Evolutionary conservation across 495 filamentous ascomycete genomes (phyloP).

Genomic region (Cercophora newfieldiana): DNA sequence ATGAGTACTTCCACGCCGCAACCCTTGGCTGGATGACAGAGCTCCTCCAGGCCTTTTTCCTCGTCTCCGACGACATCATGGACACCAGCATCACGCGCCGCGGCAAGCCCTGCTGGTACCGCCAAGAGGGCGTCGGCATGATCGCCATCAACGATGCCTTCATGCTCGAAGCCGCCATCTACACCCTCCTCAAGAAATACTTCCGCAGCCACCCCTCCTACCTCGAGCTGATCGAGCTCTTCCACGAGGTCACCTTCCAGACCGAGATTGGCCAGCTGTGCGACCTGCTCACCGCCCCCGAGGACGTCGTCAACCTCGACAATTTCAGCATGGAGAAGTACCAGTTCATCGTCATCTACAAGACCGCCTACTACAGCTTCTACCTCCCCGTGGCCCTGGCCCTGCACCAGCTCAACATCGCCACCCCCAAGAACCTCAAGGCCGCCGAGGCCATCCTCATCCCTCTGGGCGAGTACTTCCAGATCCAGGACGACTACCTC

Average conservation of each 20-base stretch:
- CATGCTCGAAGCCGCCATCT: slow-evolving; percentile 90
- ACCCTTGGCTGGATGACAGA: slow-evolving; percentile 96
- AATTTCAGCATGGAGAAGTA: slow-evolving; percentile 96
- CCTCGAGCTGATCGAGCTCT: slow-evolving; percentile 87
- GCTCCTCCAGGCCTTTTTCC: slow-evolving; percentile 96
- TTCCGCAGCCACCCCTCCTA: slow-evolving; percentile 85
- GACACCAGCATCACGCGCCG: slow-evolving; percentile 90
- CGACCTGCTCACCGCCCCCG: slow-evolving; percentile 93
- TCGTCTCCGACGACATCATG: slow-evolving; percentile 99
- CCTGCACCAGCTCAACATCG: slow-evolving; percentile 75
- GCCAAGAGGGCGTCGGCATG: slow-evolving; percentile 79
- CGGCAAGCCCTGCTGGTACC: slow-evolving; percentile 94
- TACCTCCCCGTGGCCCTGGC: slow-evolving; percentile 96
- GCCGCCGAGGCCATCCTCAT: slow-evolving; percentile 89
- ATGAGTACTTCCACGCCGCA: slow-evolving; percentile 82
- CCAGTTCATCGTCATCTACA: slow-evolving; percentile 98
- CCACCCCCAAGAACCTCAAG: slow-evolving; percentile 80
- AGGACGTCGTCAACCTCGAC: slow-evolving; percentile 84
- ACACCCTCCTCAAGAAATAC: slow-evolving; percentile 85
- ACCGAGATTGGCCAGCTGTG: slow-evolving; percentile 94
- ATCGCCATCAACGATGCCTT: slow-evolving; percentile 98
- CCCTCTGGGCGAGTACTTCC: slow-evolving; percentile 98
- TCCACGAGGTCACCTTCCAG: slow-evolving; percentile 90
- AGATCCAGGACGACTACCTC: slow-evolving; percentile 97
- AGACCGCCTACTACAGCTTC: slow-evolving; percentile 98